Base-by-base conservation (phyloP, 2,329 filamentous ascomycete species). In the Cladosporium sp. region DNA sequence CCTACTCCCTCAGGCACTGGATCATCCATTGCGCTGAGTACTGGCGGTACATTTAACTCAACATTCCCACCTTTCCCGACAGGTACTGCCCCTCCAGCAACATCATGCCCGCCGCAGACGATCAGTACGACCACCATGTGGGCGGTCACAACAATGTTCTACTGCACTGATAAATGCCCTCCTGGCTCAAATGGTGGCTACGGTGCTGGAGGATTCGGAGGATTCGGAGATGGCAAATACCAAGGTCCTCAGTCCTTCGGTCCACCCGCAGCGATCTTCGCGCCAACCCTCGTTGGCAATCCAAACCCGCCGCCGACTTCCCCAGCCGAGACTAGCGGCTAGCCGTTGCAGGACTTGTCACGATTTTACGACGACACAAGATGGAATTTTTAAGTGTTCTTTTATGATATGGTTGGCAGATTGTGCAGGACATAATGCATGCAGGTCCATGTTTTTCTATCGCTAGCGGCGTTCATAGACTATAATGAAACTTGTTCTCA, bases 131-230 rank as follows among this genome's bases (percentile, higher is more conserved):
- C 61, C 12, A 64, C 61, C 11, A 26, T 64, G 15, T 64, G 61
- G 61, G 30, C 49, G 32, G 69, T 67, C 18, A 64, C 59, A 1
- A 70, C 68, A 10, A 12, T 44, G 1, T 66, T 60, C 38, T 69
- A 69, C 44, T 72, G 70, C 61, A 68, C 61, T 32, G 60, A 47
- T 7, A 62, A 65, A 3, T 72, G 70, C 36, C 52, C 64, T 34
- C 67, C 66, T 10, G 38, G 41, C 10, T 34, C 34, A 4, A 24
- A 32, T 1, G 64, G 64, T 18, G 47, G 47, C 64, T 67, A 28
- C 68, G 70, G 47, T 44, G 38, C 28, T 34, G 32, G 32, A 34
- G 32, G 32, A 10, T 34, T 12, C 34, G 34, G 28, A 10, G 57
- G 44, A 32, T 15, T 15, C 2, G 41, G 32, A 7, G 34, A 24